Evolutionary conservation across 345 rosid genomes (phyloP).

Genomic region (Luvunga scandens): DNA sequence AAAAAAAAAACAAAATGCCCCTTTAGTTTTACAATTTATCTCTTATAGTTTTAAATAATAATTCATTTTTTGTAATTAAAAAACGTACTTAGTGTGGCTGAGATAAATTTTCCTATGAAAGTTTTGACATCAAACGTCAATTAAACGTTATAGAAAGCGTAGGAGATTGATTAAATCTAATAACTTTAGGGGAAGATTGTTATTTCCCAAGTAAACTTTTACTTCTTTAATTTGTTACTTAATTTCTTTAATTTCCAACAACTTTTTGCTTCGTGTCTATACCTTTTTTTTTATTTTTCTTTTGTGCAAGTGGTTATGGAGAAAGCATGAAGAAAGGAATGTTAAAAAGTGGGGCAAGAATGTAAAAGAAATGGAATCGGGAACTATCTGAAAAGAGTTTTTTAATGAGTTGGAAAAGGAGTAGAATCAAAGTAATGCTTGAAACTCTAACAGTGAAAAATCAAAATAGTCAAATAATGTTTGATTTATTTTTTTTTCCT

Average conservation of each 20-base stretch:
- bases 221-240: background rate
- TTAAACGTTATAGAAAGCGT: too few species aligned
- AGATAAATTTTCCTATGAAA: too few species aligned
- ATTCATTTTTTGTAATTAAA: too few species aligned
- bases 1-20: too few species aligned
- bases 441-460: background rate
- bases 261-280: background rate
- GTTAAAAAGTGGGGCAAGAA: slow-evolving; percentile 9
- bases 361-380: background rate
- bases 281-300: background rate
- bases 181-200: too few species aligned
- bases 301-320: background rate
- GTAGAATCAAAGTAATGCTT: slow-evolving; percentile 27
- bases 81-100: too few species aligned
- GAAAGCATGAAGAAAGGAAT: slow-evolving; percentile 31
- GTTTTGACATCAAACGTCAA: too few species aligned
- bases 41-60: too few species aligned
- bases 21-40: too few species aligned
- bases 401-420: slow-evolving; percentile 14
- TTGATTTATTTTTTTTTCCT: too few species aligned
- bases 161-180: too few species aligned
- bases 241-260: background rate
- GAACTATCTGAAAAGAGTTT: background rate
- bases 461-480: too few species aligned
- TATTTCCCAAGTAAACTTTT: background rate